Evolutionary conservation across 2,329 filamentous ascomycete genomes (phyloP).

Genomic region (Pseudocercospora macadamiae): DNA sequence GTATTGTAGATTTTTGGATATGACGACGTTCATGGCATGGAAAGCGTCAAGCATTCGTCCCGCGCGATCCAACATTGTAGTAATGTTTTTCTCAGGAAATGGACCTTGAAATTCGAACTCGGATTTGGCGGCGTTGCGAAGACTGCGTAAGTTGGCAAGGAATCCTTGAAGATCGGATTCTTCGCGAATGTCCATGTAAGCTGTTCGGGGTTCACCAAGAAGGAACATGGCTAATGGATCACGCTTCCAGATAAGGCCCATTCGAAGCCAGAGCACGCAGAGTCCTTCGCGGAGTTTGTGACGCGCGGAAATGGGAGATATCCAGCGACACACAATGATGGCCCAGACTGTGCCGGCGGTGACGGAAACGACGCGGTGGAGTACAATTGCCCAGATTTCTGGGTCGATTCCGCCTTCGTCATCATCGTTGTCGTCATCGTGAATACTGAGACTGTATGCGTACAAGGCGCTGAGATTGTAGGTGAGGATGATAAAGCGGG

Average conservation of each 20-base stretch:
- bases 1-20: constrained; percentile 74
- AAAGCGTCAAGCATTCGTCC: constrained; percentile 88
- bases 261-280: constrained; percentile 87
- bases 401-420: constrained; percentile 86
- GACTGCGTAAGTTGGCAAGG: constrained; percentile 69
- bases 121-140: constrained; percentile 72
- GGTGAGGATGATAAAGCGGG: constrained; percentile 89
- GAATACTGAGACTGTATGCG: constrained; percentile 83
- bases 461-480: constrained; percentile 96
- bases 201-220: constrained; percentile 40
- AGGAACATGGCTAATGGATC: constrained; percentile 78
- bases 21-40: constrained; percentile 93
- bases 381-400: constrained; percentile 82
- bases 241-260: constrained; percentile 95
- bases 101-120: constrained; percentile 89
- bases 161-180: constrained; percentile 86
- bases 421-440: constrained; percentile 76
- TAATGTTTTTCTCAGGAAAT: constrained; percentile 75
- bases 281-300: constrained; percentile 87
- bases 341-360: constrained; percentile 89
- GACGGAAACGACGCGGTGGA: constrained; percentile 85
- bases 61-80: constrained; percentile 75
- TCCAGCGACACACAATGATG: constrained; percentile 80
- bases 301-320: constrained; percentile 93
- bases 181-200: constrained; percentile 85